Conservation (phyloP, 805 yeast species). For the Pichia eremophila region DNA sequence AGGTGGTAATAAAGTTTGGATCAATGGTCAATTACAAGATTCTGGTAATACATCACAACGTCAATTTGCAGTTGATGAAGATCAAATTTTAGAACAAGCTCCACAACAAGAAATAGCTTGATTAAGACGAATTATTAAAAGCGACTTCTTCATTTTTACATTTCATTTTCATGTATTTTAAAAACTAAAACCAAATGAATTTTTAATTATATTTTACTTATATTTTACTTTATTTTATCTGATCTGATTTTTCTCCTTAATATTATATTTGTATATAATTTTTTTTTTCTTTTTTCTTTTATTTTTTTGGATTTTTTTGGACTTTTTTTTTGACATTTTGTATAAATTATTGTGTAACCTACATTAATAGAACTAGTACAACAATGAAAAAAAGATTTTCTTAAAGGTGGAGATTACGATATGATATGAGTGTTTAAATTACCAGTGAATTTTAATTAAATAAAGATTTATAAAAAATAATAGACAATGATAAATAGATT, state of each 20-base stretch:
- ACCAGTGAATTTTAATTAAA: not conserved
- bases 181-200: too few species aligned
- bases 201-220: not conserved
- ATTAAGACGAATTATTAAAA: not conserved
- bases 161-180: too few species aligned
- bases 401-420: too few species aligned
- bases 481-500: too few species aligned
- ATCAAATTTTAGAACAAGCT: constrained; percentile 61
- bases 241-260: not conserved
- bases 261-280: constrained; percentile 1
- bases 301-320: constrained; percentile 1
- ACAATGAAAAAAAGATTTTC: too few species aligned
- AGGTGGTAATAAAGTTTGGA: constrained; percentile 25
- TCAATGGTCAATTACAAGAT: constrained; percentile 15
- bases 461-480: not conserved
- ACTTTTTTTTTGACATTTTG: constrained; percentile 1
- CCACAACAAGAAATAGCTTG: constrained; percentile 33
- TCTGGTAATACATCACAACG: constrained; percentile 43
- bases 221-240: not conserved
- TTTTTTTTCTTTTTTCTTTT: constrained; percentile 3
- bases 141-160: too few species aligned
- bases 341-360: not conserved
- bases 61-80: constrained; percentile 70
- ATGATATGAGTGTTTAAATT: too few species aligned
- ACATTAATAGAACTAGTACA: not conserved